phyloP scores from a whole-genome alignment of 495 filamentous ascomycete species.

The Schizothecium vesticola region DNA sequence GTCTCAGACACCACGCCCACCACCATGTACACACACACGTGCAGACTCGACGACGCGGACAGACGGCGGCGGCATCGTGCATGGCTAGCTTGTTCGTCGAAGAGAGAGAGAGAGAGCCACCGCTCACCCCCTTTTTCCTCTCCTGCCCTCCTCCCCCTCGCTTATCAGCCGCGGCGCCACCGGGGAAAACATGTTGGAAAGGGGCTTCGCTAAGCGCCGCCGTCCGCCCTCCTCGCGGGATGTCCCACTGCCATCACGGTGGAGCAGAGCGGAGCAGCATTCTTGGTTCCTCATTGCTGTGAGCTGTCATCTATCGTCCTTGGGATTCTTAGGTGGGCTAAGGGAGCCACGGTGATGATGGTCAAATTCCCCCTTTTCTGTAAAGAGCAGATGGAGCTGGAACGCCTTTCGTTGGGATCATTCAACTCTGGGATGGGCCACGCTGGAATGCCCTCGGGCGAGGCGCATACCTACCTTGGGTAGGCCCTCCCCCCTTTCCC shows the following conservation, averaged over 20 bases:
- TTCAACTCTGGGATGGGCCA: background rate
- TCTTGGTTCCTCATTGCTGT: background rate
- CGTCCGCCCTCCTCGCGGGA: background rate
- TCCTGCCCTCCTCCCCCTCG: background rate
- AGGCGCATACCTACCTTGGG: background rate
- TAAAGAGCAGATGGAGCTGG: background rate
- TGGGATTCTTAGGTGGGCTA: background rate
- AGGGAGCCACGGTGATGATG: background rate
- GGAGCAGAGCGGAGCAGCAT: background rate
- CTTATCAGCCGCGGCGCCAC: background rate
- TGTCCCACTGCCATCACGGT: background rate
- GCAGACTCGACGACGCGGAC: background rate
- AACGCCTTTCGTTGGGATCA: background rate
- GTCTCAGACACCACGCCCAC: background rate
- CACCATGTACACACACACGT: background rate
- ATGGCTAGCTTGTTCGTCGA: background rate
- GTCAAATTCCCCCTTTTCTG: background rate
- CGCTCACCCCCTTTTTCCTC: background rate
- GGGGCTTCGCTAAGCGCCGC: background rate
- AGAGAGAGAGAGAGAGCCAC: background rate
- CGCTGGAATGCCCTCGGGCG: background rate
- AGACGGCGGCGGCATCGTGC: background rate
- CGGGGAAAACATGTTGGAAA: background rate
- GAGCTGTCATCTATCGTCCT: background rate
- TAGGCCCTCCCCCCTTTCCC: no score